Evolutionary conservation across 345 rosid genomes (phyloP).

Genomic region (Angophora floribunda): DNA sequence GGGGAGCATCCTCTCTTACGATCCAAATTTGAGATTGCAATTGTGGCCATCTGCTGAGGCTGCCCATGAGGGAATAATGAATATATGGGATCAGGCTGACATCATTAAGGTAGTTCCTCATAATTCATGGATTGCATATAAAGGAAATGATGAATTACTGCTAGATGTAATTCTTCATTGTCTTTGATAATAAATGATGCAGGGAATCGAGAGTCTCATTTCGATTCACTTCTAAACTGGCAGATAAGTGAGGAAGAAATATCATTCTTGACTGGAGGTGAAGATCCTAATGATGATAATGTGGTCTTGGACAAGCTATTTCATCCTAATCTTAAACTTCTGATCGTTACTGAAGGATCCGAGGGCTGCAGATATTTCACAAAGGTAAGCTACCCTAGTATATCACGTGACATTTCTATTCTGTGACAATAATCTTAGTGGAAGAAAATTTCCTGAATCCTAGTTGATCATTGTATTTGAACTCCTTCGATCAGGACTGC

Average conservation of each 20-base stretch:
- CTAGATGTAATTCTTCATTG: not conserved
- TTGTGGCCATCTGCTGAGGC: constrained; percentile 89
- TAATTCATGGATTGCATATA: not conserved
- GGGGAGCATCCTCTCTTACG: constrained; percentile 86
- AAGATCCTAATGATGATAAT: constrained; percentile 52
- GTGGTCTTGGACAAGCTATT: constrained; percentile 61
- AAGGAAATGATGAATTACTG: not conserved
- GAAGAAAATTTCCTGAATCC: not conserved
- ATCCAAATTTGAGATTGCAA: constrained; percentile 86
- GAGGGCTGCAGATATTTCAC: constrained; percentile 94
- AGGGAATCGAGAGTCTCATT: not conserved
- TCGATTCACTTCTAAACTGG: not conserved
- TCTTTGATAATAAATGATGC: not conserved
- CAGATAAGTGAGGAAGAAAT: constrained; percentile 97
- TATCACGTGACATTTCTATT: not conserved
- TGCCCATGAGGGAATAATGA: constrained; percentile 78
- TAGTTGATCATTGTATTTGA: not conserved
- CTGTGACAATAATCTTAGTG: not conserved
- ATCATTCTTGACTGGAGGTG: constrained; percentile 58
- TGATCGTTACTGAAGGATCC: constrained; percentile 87
- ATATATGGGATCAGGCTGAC: constrained; percentile 90
- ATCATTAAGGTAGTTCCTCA: constrained; percentile 59
- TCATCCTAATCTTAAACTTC: constrained; percentile 77
- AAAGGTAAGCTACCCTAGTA: constrained; percentile 29
- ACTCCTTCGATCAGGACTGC: not conserved